Evolutionary conservation across 306 rosid species (phyloP).

Genomic region (Quercus suber): DNA sequence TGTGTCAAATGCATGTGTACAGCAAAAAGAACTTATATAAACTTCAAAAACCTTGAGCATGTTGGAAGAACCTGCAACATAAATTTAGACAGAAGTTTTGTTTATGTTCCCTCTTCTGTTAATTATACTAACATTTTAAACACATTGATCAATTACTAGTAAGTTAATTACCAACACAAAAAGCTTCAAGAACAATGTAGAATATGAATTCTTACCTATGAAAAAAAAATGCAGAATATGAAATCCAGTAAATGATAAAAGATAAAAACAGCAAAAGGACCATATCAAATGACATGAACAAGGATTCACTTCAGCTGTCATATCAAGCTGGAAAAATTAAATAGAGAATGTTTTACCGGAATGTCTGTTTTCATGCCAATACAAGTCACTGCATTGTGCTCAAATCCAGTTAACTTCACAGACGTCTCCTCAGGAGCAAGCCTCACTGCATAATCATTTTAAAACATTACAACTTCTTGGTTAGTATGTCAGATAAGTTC

Average conservation of each 20-base stretch:
- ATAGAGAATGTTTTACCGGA: constrained; percentile 56
- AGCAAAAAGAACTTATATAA: not conserved
- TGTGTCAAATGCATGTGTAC: constrained; percentile 10
- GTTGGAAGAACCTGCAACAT: not conserved
- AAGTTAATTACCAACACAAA: not conserved
- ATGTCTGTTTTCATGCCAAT: constrained; percentile 89
- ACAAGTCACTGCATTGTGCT: constrained; percentile 88
- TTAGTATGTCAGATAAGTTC: not conserved
- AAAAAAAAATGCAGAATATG: not conserved
- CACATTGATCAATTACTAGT: constrained; percentile 1
- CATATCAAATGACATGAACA: constrained; percentile 1
- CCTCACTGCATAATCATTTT: constrained; percentile 65
- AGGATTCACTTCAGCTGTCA: not conserved
- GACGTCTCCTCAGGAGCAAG: constrained; percentile 90
- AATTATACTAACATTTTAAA: not conserved
- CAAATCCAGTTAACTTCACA: constrained; percentile 67
- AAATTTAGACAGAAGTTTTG: not conserved
- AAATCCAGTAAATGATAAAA: constrained; percentile 7
- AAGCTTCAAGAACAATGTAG: not conserved
- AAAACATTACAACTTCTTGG: not conserved
- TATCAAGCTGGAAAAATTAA: not conserved
- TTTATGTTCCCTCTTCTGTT: constrained; percentile 4
- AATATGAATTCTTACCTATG: not conserved
- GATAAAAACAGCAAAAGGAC: not conserved
- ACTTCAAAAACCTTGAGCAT: constrained; percentile 6